Conservation (phyloP, 2,329 filamentous ascomycete species). For the Neofusicoccum umdonicola region DNA sequence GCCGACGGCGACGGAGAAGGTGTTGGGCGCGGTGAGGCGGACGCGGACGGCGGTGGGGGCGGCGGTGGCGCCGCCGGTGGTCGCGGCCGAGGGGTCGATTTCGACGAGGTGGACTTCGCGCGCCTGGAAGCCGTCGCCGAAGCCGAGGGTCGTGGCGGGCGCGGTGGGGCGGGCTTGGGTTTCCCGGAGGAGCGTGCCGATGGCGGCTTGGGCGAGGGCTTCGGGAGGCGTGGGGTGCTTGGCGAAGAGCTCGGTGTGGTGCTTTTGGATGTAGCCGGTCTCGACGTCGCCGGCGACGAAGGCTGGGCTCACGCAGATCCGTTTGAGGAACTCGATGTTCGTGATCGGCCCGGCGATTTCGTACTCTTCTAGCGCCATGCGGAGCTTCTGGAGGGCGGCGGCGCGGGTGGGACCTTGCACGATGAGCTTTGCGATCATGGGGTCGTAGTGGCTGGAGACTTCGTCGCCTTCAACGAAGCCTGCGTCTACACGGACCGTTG, state of each 20-base stretch:
- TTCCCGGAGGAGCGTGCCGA: conserved; percentile 64
- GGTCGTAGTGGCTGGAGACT: conserved; percentile 92
- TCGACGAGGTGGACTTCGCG: conserved; percentile 59
- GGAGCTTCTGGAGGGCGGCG: conserved; percentile 79
- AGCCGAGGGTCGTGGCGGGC: conserved; percentile 43
- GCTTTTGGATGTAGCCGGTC: conserved; percentile 93
- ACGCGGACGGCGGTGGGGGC: conserved; percentile 49
- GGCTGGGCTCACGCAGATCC: conserved; percentile 73
- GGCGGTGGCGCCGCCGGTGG: conserved; percentile 32
- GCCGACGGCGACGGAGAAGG: conserved; percentile 52
- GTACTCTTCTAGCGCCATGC: conserved; percentile 77
- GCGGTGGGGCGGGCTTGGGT: conserved; percentile 23
- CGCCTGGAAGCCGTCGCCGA: conserved; percentile 62
- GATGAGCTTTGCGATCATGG: conserved; percentile 98
- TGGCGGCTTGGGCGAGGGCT: conserved; percentile 80
- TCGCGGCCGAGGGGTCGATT: conserved; percentile 20
- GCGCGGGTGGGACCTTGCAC: conserved; percentile 76
- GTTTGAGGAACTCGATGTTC: conserved; percentile 95
- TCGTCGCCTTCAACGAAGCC: conserved; percentile 90
- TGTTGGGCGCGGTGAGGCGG: conserved; percentile 49
- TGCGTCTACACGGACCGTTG: conserved; percentile 85
- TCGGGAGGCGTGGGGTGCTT: conserved; percentile 63
- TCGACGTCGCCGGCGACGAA: conserved; percentile 89
- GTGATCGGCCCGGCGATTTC: conserved; percentile 91
- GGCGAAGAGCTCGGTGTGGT: conserved; percentile 74